Conservation (phyloP, 768 basidiomycete species). For the Auriculariales sp. region DNA sequence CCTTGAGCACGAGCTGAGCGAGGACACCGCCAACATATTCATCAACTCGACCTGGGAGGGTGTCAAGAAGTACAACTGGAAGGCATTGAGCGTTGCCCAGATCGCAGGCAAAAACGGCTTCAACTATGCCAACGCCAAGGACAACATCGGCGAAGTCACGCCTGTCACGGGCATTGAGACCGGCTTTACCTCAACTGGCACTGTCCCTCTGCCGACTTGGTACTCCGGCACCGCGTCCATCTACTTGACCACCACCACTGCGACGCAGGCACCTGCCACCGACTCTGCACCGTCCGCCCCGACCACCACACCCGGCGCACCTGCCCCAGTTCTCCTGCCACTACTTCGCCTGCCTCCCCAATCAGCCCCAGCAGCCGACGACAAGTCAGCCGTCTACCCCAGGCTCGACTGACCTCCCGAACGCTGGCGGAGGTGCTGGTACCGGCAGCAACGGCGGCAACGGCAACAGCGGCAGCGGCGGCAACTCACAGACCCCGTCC, state of each 20-base stretch:
- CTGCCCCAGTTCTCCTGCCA: neutral
- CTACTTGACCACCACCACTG: neutral
- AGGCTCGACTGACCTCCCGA: too few species aligned
- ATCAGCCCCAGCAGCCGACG: too few species aligned
- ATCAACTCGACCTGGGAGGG: conserved; percentile 40
- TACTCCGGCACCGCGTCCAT: neutral
- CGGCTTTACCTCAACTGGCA: neutral
- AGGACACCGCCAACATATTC: conserved; percentile 49
- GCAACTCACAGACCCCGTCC: too few species aligned
- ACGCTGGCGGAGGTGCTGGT: too few species aligned
- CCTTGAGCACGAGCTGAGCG: conserved; percentile 70
- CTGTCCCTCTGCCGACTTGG: neutral
- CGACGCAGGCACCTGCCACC: neutral
- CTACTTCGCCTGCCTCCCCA: neutral
- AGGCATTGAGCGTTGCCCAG: conserved; percentile 36
- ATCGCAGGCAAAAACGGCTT: conserved; percentile 7
- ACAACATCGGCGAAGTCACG: conserved; percentile 4
- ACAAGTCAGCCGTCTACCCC: too few species aligned
- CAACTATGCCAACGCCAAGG: conserved; percentile 13
- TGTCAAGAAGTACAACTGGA: conserved; percentile 61
- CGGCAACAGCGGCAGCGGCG: neutral
- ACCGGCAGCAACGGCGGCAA: neutral
- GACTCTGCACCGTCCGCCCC: too few species aligned
- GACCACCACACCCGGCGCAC: too few species aligned
- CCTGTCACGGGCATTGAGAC: neutral